Percentiles rank a stretch among this genome's conserved stretches.
Evolutionary conservation across 129 eudicot species (phyloP).

Genomic region (Flaveria sonorensis): DNA sequence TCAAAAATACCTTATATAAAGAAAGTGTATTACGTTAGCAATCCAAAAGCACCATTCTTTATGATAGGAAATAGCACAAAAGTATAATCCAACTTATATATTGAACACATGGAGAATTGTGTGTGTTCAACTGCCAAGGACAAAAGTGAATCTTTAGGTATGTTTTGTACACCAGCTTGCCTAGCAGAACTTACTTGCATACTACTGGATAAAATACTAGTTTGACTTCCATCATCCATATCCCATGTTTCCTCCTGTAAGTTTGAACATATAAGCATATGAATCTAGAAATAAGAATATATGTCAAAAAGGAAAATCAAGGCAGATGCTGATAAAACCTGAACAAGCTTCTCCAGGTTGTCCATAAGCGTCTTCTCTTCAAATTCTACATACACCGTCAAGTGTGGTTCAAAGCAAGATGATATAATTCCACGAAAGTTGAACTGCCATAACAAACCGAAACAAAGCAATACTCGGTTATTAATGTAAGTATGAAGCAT

Average conservation of each 20-base stretch:
- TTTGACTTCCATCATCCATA: conserved; percentile 89
- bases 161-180: conserved; percentile 10
- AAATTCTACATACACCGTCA: conserved; percentile 84
- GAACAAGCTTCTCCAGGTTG: conserved; percentile 92
- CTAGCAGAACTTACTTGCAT: conserved; percentile 67
- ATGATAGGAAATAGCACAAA: conserved; percentile 29
- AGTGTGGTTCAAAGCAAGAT: conserved; percentile 98
- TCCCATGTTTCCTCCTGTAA: conserved; percentile 99
- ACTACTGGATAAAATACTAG: conserved; percentile 92
- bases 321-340: conserved; percentile 49
- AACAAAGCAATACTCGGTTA: background rate
- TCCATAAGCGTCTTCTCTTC: conserved; percentile 99
- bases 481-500: conserved; percentile 6
- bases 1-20: conserved; percentile 64
- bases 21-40: conserved; percentile 23
- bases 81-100: background rate
- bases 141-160: background rate
- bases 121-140: conserved; percentile 4
- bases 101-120: background rate
- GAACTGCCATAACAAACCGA: conserved; percentile 54
- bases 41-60: conserved; percentile 15
- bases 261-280: conserved; percentile 19
- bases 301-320: conserved; percentile 20
- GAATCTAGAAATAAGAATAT: conserved; percentile 13
- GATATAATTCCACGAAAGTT: conserved; percentile 94